Evolutionary conservation across 1,139 yeast species (phyloP), one percentile per base, ranked within the genome.

Genomic region (Lodderomyces orthopsilosis): DNA sequence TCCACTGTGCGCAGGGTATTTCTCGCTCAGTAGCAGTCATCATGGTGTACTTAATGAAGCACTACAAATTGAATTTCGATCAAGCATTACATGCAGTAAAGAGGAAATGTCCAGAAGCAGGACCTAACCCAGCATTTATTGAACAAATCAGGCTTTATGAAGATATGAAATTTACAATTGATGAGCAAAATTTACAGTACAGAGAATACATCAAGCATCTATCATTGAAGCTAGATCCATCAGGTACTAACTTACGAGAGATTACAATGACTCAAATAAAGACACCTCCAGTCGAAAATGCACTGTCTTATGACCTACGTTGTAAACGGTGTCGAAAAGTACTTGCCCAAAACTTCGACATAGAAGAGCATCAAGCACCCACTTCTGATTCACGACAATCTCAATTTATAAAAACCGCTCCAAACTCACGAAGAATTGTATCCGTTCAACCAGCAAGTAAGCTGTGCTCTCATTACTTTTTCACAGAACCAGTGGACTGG

Each of bases 401-500:
- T 6, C 77, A 70, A 49, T 85, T 85, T 56, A 69, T 79, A 27
- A 82, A 78, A 54, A 79, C 76, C 37, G 85, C 84, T 1, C 79
- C 79, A 28, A 75, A 79, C 47, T 76, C 84, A 17, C 71, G 78
- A 52, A 68, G 87, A 52, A 75, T 82, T 35, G 74, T 83, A 28
- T 57, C 57, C 13, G 76, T 78, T 18, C 70, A 75, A 17, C 74
- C 77, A 49, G 91, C 84, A 0, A 70, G 83, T 17, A 58, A 65
- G 13, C 62, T 59, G 2, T 93, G 98, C 61, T 85, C 95, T n/a
- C 97, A 91, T 52, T 68, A 63, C 59, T 86, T 77, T 59, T 81
- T 89, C 52, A 71, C 81, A 12, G 98, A 93, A 61, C 98, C 98
- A 0, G 68, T 91, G 45, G 70, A 73, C 28, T 93, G 98, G 98